Conservation (phyloP, 495 filamentous ascomycete species). For the Penicillium bovifimosum region DNA sequence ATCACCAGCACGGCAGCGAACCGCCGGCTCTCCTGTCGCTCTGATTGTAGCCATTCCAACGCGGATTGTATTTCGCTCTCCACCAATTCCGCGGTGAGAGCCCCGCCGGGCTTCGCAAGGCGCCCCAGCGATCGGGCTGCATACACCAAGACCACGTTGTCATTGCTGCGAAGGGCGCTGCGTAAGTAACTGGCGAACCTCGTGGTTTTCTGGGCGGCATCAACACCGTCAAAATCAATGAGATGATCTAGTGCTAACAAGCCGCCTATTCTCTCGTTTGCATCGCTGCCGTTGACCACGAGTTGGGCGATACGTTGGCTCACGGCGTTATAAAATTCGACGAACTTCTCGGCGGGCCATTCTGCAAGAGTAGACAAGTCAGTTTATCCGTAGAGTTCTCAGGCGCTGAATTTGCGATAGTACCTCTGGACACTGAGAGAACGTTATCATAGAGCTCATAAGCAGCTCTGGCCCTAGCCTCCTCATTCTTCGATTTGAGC, state of each 20-base stretch:
- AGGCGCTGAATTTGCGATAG: neutral
- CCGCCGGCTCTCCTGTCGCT: slow-evolving; percentile 82
- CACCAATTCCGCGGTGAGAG: slow-evolving; percentile 91
- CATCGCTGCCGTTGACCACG: slow-evolving; percentile 72
- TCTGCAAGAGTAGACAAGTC: slow-evolving; percentile 44
- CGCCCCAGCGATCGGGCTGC: slow-evolving; percentile 84
- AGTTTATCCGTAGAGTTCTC: slow-evolving; percentile 2
- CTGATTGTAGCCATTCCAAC: slow-evolving; percentile 92
- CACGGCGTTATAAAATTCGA: slow-evolving; percentile 70
- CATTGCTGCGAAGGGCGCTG: slow-evolving; percentile 79
- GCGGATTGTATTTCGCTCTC: slow-evolving; percentile 94
- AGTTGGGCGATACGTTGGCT: slow-evolving; percentile 69
- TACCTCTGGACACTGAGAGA: slow-evolving; percentile 47
- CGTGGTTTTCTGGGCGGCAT: slow-evolving; percentile 88
- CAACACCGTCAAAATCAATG: slow-evolving; percentile 93
- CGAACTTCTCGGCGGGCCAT: slow-evolving; percentile 69
- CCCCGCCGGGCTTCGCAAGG: slow-evolving; percentile 85
- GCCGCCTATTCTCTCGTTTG: slow-evolving; percentile 81
- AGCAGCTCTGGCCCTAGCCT: slow-evolving; percentile 44
- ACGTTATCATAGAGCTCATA: slow-evolving; percentile 50
- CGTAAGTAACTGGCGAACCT: slow-evolving; percentile 88
- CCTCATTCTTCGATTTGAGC: slow-evolving; percentile 51
- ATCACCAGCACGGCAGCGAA: slow-evolving; percentile 89
- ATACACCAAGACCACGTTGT: slow-evolving; percentile 77
- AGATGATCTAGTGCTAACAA: slow-evolving; percentile 86